These are phyloP conservation scores for Mucor saturninus DNA, from an alignment of 371 early-diverging fungal species.

Conservation along the genomic window DNA sequence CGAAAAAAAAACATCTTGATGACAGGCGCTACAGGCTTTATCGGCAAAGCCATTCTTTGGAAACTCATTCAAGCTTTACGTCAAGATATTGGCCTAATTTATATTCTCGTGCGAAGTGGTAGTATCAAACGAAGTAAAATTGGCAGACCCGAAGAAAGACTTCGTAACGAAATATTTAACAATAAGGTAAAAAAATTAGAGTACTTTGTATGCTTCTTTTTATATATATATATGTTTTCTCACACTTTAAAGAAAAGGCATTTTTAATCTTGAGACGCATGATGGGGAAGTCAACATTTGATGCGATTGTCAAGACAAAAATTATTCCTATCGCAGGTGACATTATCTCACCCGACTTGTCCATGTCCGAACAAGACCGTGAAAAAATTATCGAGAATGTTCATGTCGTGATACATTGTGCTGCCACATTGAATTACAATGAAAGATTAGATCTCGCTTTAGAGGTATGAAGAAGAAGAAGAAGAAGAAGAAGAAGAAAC, in stretches of 20 bases:
- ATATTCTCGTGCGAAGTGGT: conserved; percentile 52
- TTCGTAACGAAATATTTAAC: conserved; percentile 48
- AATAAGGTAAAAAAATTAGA: conserved; percentile 36
- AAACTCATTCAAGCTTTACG: conserved; percentile 51
- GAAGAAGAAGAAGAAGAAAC: neutral
- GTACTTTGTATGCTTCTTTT: neutral
- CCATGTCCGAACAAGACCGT: conserved; percentile 54
- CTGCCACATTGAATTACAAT: conserved; percentile 67
- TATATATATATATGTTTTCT: neutral
- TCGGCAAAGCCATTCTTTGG: conserved; percentile 66
- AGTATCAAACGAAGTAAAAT: conserved; percentile 54
- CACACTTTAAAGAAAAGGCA: conserved; percentile 28
- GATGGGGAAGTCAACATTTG: conserved; percentile 45
- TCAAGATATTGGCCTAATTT: conserved; percentile 39
- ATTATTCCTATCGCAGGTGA: conserved; percentile 65
- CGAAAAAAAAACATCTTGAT: conserved; percentile 49
- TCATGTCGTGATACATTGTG: conserved; percentile 65
- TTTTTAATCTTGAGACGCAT: conserved; percentile 41
- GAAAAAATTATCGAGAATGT: conserved; percentile 52
- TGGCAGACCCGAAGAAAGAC: conserved; percentile 50
- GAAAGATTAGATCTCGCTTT: conserved; percentile 64
- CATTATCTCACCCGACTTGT: conserved; percentile 60
- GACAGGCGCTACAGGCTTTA: conserved; percentile 68
- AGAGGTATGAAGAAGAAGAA: conserved; percentile 42
- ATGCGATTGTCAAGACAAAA: conserved; percentile 53